Evolutionary conservation across 2,329 filamentous ascomycete genomes (phyloP).

Genomic region (Falciphora oryzae): DNA sequence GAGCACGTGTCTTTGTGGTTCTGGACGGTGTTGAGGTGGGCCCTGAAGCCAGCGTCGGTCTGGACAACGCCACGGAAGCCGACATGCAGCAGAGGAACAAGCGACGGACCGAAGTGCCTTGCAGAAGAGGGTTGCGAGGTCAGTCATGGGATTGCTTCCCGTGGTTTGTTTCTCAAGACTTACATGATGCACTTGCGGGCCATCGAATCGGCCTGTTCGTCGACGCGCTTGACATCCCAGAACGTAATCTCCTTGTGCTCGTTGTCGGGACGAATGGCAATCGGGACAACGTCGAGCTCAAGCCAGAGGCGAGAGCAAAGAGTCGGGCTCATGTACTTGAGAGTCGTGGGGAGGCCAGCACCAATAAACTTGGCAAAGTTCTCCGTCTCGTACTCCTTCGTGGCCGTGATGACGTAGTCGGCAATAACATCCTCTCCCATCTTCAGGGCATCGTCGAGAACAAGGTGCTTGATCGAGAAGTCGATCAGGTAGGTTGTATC

Average conservation of each 20-base stretch:
- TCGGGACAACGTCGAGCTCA: slow-evolving; percentile 69
- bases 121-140: not conserved
- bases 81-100: slow-evolving; percentile 62
- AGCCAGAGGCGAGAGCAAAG: slow-evolving; percentile 69
- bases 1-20: slow-evolving; percentile 58
- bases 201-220: slow-evolving; percentile 79
- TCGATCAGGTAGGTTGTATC: slow-evolving; percentile 71
- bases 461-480: slow-evolving; percentile 58
- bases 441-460: slow-evolving; percentile 33
- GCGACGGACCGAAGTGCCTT: slow-evolving; percentile 68
- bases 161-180: no score
- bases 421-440: slow-evolving; percentile 43
- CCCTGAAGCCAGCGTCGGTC: slow-evolving; percentile 61
- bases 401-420: slow-evolving; percentile 51
- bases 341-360: slow-evolving; percentile 57
- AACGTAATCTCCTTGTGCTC: slow-evolving; percentile 35
- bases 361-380: slow-evolving; percentile 72
- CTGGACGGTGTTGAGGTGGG: slow-evolving; percentile 49
- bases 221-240: slow-evolving; percentile 55
- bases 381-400: slow-evolving; percentile 55
- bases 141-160: no score
- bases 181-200: slow-evolving; percentile 72
- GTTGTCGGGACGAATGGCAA: slow-evolving; percentile 52
- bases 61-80: slow-evolving; percentile 64
- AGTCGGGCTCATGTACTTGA: slow-evolving; percentile 55